phyloP scores from a whole-genome alignment of 2,329 filamentous ascomycete species.

The Gnomoniopsis smithogilvyi region DNA sequence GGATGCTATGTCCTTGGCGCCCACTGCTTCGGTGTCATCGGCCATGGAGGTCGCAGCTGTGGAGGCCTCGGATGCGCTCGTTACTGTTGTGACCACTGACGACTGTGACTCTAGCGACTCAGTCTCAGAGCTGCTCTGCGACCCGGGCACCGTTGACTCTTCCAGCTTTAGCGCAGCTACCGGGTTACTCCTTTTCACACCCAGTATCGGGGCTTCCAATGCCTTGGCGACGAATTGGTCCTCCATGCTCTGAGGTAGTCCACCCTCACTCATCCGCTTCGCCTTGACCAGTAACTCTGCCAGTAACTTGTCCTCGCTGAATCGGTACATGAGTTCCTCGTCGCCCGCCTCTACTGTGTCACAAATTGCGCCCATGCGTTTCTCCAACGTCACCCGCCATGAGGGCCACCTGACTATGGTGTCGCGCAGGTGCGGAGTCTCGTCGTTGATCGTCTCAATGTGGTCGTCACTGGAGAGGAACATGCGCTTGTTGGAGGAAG shows the following conservation, averaged over 20 bases:
- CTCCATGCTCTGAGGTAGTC: constrained; percentile 78
- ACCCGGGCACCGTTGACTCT: constrained; percentile 27
- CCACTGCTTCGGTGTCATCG: constrained; percentile 25
- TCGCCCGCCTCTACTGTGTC: constrained; percentile 80
- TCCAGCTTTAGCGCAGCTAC: constrained; percentile 25
- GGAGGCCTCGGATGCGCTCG: constrained; percentile 36
- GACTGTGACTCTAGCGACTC: constrained; percentile 37
- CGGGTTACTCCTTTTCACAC: constrained; percentile 50
- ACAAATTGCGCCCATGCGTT: constrained; percentile 68
- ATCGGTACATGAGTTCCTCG: constrained; percentile 80
- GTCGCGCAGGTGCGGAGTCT: constrained; percentile 55
- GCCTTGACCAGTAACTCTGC: constrained; percentile 68
- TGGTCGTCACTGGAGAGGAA: constrained; percentile 72
- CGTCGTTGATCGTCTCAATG: constrained; percentile 57
- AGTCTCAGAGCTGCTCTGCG: neutral
- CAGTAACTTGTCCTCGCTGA: constrained; percentile 70
- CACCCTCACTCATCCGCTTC: constrained; percentile 57
- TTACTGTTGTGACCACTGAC: constrained; percentile 33
- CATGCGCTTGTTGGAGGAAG: constrained; percentile 48
- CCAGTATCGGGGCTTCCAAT: constrained; percentile 73
- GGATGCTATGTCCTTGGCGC: constrained; percentile 29
- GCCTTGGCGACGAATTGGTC: constrained; percentile 75
- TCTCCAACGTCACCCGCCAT: constrained; percentile 53
- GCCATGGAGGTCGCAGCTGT: constrained; percentile 44
- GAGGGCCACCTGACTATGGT: constrained; percentile 46